Evolutionary conservation across 805 yeast species (phyloP), one percentile per base, ranked within the genome.

Genomic region (Tetrapisispora phaffii): DNA sequence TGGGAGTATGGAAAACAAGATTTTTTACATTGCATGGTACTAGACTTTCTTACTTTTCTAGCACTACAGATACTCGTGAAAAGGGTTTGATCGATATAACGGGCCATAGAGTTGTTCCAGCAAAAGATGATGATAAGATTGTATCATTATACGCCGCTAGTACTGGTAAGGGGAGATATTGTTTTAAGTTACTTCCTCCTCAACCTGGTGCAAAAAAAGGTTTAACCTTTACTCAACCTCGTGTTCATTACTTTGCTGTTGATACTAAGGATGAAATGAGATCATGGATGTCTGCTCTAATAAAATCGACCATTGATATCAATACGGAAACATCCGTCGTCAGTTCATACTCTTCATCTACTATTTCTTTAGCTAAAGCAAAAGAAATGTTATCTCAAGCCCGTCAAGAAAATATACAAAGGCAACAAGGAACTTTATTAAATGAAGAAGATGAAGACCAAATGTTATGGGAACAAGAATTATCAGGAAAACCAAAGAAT

Each of bases 191-290:
- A 12, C 78, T 89, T 3, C 99, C 99, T 9, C 99, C 99, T 0
- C 95, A 95, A 2, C 97, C 97, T 0, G 99, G 99, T 0, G 85
- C 90, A 44, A 81, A 82, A 52, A 90, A 89, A 66, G 97, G 97
- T 0, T 76, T 93, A 46, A 89, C 96, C 0, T 93, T 93, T 63
- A 93, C 99, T 0, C 96, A 89, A 51, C 98, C 96, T 24, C 86
- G 88, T 53, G 85, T 88, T 7, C 98, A 93, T 58, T 93, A 83
- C 63, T 93, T 93, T 73, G 97, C 97, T 0, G 96, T 90, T 37
- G 97, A 93, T 41, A 75, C 86, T 0, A 77, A 74, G 46, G 95
- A 87, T 41, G 97, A 90, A 51, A 84, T 90, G 96, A 74, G 96
- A 59, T 76, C 75, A 2, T 93, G 99, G 99, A 80, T 89, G 79